Evolutionary conservation across 23 red algal species (phyloP), one percentile per base, ranked within the genome.

Genomic region (Gracilaria gracilis): DNA sequence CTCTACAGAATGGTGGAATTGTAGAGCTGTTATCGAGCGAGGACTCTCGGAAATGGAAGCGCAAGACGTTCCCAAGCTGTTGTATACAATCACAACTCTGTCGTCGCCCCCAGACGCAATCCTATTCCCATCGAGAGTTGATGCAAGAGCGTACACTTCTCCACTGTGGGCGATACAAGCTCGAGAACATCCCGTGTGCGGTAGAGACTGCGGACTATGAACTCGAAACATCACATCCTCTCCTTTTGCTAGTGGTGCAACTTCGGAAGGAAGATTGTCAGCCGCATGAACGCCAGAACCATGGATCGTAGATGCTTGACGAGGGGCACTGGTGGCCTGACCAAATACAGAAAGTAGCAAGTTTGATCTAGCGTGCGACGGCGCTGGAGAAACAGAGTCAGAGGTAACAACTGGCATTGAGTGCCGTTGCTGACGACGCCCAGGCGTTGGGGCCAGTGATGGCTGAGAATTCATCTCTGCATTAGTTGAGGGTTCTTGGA

Each of bases 41-140:
- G 85, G 28, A 62, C 31, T 78, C 38, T 89, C 85, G 29, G 46
- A 16, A 61, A 79, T 67, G 21, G 72, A 76, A 9, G 36, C 72
- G 42, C 70, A 62, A 17, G 28, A 16, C 23, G 24, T 57, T 42
- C 77, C 87, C 38, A 20, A 36, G 27, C 74, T 62, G 50, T 80
- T 73, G 75, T 81, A 91, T 28, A 91, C 44, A 48, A 46, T 23
- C 0, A 91, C 62, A 9, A 50, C 40, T 29, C 58, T 91, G 40
- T 91, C 87, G 70, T 91, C 87, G 17, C 87, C 87, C 11, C 87
- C 87, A 37, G 87, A 91, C n/a, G 87, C 87, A 32, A 73, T 57
- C 74, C 74, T 73, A 28, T 34, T 54, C 12, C 87, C 87, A 69
- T 91, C 87, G 31, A 67, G 34, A 49, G 16, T 81, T 42, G 75